Percentiles rank a stretch among this genome's conserved stretches.
These are phyloP conservation scores for Aspergillus udagawae DNA, from an alignment of 2,329 filamentous ascomycete species.

Conservation along the genomic window DNA sequence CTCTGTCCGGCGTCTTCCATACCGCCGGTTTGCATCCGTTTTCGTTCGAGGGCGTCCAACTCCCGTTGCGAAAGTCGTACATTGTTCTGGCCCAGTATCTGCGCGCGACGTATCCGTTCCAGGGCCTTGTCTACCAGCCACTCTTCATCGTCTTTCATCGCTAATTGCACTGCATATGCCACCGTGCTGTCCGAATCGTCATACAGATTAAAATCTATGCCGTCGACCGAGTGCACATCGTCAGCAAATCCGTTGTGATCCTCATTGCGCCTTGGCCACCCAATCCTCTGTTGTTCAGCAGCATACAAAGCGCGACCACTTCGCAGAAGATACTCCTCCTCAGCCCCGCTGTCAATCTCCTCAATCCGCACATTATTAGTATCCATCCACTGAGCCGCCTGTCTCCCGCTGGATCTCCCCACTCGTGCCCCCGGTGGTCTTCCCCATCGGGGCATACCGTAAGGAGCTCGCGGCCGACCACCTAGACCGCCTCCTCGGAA, in stretches of 20 bases:
- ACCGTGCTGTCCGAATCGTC: slow-evolving; percentile 48
- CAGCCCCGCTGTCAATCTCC: slow-evolving; percentile 36
- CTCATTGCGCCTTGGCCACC: slow-evolving; percentile 33
- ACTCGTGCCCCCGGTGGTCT: slow-evolving; percentile 89
- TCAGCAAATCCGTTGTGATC: slow-evolving; percentile 47
- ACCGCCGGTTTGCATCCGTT: slow-evolving; percentile 52
- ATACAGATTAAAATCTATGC: slow-evolving; percentile 50
- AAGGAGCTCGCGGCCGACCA: slow-evolving; percentile 99
- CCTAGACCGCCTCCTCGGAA: slow-evolving; percentile 99
- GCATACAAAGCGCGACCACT: slow-evolving; percentile 18
- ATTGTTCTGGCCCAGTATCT: slow-evolving; percentile 69
- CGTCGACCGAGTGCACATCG: slow-evolving; percentile 41
- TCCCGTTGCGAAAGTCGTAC: slow-evolving; percentile 78
- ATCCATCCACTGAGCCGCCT: slow-evolving; percentile 51
- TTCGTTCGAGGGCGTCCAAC: slow-evolving; percentile 72
- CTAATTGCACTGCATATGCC: slow-evolving; percentile 49
- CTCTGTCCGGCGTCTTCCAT: slow-evolving; percentile 15
- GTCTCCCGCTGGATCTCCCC: slow-evolving; percentile 59
- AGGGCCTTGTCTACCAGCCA: slow-evolving; percentile 72
- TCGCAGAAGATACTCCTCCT: slow-evolving; percentile 34
- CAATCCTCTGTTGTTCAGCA: slow-evolving; percentile 21
- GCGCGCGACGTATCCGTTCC: slow-evolving; percentile 73
- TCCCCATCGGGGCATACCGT: slow-evolving; percentile 90
- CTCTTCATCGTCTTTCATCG: slow-evolving; percentile 66
- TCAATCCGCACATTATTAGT: slow-evolving; percentile 40